Evolutionary conservation across 805 yeast species (phyloP).

Genomic region (Aciculoconidium aculeatum): DNA sequence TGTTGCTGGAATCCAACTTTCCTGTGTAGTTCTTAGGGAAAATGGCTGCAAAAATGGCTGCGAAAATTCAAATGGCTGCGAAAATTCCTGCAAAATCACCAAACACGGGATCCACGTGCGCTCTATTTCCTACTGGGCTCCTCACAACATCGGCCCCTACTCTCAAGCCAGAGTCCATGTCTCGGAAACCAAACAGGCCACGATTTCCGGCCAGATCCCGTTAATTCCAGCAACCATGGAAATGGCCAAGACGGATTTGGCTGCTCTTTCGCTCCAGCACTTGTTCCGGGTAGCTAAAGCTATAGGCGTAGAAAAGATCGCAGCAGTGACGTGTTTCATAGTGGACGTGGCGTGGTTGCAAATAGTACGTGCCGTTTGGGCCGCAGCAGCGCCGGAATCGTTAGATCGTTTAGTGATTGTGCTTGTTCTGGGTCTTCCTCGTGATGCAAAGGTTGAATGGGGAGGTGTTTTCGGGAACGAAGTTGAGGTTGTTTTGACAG

Average conservation of each 20-base stretch:
- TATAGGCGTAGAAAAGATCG: conserved; percentile 39
- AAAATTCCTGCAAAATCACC: no score
- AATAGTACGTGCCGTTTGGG: conserved; percentile 40
- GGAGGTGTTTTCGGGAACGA: conserved; percentile 38
- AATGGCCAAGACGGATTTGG: conserved; percentile 28
- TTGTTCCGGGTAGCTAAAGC: conserved; percentile 56
- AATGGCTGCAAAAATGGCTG: not conserved
- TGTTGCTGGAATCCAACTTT: conserved; percentile 46
- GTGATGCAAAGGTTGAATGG: conserved; percentile 68
- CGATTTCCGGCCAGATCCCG: conserved; percentile 89
- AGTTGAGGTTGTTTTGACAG: conserved; percentile 13
- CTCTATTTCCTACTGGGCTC: conserved; percentile 96
- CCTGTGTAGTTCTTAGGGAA: conserved; percentile 46
- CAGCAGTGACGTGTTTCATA: conserved; percentile 52
- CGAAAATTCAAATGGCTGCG: no score
- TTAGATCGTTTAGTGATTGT: conserved; percentile 40
- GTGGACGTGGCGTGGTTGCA: conserved; percentile 26
- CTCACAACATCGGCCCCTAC: conserved; percentile 96
- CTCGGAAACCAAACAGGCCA: conserved; percentile 34
- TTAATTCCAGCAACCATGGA: conserved; percentile 68
- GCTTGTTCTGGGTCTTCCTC: conserved; percentile 55
- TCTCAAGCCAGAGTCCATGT: conserved; percentile 70
- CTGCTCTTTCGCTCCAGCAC: conserved; percentile 67
- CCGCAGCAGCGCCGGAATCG: conserved; percentile 26
- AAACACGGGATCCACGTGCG: conserved; percentile 84